A percentile compares a stretch with the other conserved stretches of the same genome.
phyloP scores from a whole-genome alignment of 2,329 filamentous ascomycete species.

The Xylaria sp. region DNA sequence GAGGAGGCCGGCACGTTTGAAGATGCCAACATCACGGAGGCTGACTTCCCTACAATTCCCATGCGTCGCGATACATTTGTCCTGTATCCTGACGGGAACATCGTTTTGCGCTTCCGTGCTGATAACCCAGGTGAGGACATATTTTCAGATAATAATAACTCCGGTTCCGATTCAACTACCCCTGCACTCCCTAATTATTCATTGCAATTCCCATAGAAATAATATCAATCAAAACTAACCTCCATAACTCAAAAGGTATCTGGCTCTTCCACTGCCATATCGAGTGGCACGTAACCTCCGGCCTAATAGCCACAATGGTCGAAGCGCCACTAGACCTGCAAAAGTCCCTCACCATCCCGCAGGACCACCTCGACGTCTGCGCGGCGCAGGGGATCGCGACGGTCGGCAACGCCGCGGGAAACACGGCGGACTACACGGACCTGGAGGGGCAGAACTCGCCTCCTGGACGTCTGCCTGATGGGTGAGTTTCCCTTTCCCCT shows the following conservation, averaged over 20 bases:
- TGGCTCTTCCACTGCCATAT: constrained; percentile 86
- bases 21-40: constrained; percentile 56
- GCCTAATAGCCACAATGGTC: constrained; percentile 73
- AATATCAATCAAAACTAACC: no score
- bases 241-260: constrained; percentile 55
- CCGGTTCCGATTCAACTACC: no score
- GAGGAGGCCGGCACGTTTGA: constrained; percentile 69
- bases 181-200: neutral
- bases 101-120: constrained; percentile 74
- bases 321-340: constrained; percentile 74
- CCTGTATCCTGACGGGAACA: constrained; percentile 72
- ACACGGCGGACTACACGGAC: constrained; percentile 72
- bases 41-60: constrained; percentile 64
- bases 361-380: constrained; percentile 69
- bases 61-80: constrained; percentile 77
- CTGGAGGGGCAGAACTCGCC: constrained; percentile 69
- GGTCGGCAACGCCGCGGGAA: constrained; percentile 79
- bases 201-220: neutral
- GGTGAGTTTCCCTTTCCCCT: constrained; percentile 55
- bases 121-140: constrained; percentile 68
- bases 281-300: constrained; percentile 78
- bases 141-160: neutral
- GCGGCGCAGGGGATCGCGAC: constrained; percentile 61
- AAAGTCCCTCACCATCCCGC: constrained; percentile 67
- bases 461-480: constrained; percentile 68